Evolutionary conservation across 805 yeast species (phyloP), one percentile per base, ranked within the genome.

Genomic region (Nakazawaea wyomingensis): DNA sequence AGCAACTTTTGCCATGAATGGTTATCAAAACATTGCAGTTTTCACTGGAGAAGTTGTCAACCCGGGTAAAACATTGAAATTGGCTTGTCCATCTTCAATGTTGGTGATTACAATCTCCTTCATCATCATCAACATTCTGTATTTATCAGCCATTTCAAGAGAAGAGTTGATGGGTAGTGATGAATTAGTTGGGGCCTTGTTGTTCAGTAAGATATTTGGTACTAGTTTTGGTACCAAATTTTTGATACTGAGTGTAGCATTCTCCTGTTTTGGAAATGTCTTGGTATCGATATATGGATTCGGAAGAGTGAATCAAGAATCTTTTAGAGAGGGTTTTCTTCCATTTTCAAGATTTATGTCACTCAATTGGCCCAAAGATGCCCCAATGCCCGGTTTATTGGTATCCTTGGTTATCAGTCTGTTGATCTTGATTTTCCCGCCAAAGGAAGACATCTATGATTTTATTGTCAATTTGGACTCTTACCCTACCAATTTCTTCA

Each of bases 281-380:
- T 71, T 78, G 56, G 85, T 80, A 9, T 82, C 77, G 1, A 50
- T 78, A 14, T 80, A 79, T 54, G 69, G 79, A 4, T 64, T 76
- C 9, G 76, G 84, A 0, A 65, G 87, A 54, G 73, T 76, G 64
- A 76, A 76, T 48, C 87, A 80, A 54, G 85, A 80, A 55, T 74
- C 75, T 4, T 78, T 80, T 50, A 64, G 82, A 44, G 85, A 79
- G 50, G 85, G 85, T 0, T 75, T 67, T 44, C 53, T 79, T 11
- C 87, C 87, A 8, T 74, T 64, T 44, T 69, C 81, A 3, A 54
- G 51, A 18, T 49, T 62, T 26, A 62, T 79, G 71, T 76, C 83
- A 0, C 69, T 76, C 5, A 79, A 79, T 48, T 67, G 70, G 66
- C 81, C 80, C 1, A 61, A 57, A 45, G 74, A 73, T 17, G 76